Base-by-base conservation (phyloP, 176 grass and related monocot genomes). In the Poa annua region DNA sequence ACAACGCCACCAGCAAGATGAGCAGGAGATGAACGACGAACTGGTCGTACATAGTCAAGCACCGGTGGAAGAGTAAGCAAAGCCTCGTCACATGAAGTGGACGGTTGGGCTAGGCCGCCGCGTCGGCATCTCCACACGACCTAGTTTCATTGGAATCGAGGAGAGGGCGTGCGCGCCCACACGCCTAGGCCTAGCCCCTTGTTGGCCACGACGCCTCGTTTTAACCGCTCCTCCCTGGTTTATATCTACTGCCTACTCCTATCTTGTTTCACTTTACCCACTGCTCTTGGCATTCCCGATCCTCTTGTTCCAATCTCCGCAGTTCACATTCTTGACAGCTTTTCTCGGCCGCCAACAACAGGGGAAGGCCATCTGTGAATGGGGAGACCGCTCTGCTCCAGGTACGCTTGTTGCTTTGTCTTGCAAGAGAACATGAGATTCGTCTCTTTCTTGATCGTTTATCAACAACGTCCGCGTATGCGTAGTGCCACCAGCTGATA, bases 81-180 rank as follows among this genome's bases (percentile, higher is more conserved):
- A 3, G 61, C 29, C 3, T 66, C 64, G 64, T 66, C 29, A 33
- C 64, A 4, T 3, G 64, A 38, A 20, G 64, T 66, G 33, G 64
- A 8, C 34, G 17, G 8, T 39, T 67, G 34, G 64, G 10, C 64
- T 38, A 11, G 6, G 22, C 32, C 10, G 38, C 66, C 20, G 74
- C 74, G 24, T 54, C 75, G 74, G 51, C 74, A 33, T 19, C 52
- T 76, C 33, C 50, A 74, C 66, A 0, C 49, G 51, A 6, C 74
- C 75, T 12, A 22, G 38, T 71, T 71, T 71, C 41, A 12, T 72
- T 47, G 69, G 69, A 22, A 73, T 73, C 22, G 44, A 50, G 70
- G 48, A 21, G 21, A 7, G 42, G 8, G 42, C 42, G 42, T 44
- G 20, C 41, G 59, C 2, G 20, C 9, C n/a, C n/a, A 22, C 11